These are phyloP conservation scores for Pleodorina starrii DNA, from an alignment of 139 green algal genomes.

Conservation along the genomic window DNA sequence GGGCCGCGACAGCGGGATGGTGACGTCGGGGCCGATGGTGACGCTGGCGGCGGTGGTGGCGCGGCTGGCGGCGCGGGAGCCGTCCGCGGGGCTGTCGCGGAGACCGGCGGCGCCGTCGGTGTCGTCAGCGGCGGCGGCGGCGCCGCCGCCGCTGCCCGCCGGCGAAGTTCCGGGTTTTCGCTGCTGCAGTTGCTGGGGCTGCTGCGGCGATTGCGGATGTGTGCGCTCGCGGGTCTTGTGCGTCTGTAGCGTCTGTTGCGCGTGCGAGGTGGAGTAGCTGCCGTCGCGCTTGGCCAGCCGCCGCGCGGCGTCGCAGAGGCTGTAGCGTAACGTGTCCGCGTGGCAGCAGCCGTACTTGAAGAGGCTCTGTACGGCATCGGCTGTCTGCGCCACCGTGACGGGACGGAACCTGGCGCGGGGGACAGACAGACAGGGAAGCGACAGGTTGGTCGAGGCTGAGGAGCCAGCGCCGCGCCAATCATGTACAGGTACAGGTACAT, in stretches of 20 bases:
- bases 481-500: too few species aligned
- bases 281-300: neutral
- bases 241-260: neutral
- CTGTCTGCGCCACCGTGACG: conserved; percentile 12
- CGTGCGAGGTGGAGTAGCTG: neutral
- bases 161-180: too few species aligned
- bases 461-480: too few species aligned
- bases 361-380: neutral
- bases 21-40: neutral
- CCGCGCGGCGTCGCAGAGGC: neutral
- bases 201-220: neutral
- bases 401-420: conserved; percentile 18
- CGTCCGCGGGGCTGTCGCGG: too few species aligned
- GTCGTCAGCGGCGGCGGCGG: too few species aligned
- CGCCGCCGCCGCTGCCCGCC: too few species aligned
- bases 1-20: too few species aligned
- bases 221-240: neutral
- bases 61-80: too few species aligned
- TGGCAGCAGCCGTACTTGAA: neutral
- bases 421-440: too few species aligned
- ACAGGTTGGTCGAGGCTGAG: too few species aligned
- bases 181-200: neutral
- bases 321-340: neutral
- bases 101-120: too few species aligned
- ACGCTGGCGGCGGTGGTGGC: neutral